Conservation (phyloP, 768 basidiomycete genomes). For the Boletus subcaerulescens region DNA sequence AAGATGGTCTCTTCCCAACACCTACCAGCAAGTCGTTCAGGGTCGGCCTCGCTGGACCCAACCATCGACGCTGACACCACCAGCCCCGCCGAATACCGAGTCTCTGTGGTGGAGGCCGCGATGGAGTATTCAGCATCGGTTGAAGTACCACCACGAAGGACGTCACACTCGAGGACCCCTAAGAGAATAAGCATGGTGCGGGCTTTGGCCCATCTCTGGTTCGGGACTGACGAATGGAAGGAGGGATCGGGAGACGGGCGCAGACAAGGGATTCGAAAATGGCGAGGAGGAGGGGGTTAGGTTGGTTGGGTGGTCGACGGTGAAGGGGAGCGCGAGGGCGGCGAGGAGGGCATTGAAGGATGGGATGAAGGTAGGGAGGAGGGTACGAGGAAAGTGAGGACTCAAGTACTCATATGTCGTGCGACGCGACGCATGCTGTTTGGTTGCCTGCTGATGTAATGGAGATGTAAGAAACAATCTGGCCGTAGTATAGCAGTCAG, state of each 20-base stretch:
- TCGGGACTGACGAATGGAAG: constrained; percentile 37
- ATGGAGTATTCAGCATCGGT: constrained; percentile 5
- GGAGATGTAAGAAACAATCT: too few relatives aligned
- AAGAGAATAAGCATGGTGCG: constrained; percentile 74
- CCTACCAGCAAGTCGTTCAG: constrained; percentile 58
- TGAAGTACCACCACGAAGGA: constrained; percentile 50
- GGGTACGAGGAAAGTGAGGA: constrained; percentile 2
- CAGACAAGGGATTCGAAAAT: constrained; percentile 69
- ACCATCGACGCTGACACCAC: constrained; percentile 27
- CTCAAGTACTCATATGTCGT: too few relatives aligned
- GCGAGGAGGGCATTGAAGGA: constrained; percentile 47
- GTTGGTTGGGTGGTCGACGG: constrained; percentile 51
- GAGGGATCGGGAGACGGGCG: constrained; percentile 49
- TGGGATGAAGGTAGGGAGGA: constrained; percentile 16
- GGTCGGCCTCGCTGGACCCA: constrained; percentile 55
- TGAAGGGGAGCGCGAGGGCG: constrained; percentile 45
- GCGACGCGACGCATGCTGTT: constrained; percentile 1
- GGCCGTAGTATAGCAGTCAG: too few relatives aligned
- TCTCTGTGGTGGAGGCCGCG: constrained; percentile 28
- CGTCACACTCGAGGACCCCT: too few relatives aligned
- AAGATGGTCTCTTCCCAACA: constrained; percentile 65
- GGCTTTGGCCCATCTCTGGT: constrained; percentile 41
- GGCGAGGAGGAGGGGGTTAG: constrained; percentile 69
- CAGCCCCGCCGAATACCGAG: constrained; percentile 12
- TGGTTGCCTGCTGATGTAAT: too few relatives aligned